Conservation (phyloP, 805 yeast species). For the Schwanniomyces sp. region DNA sequence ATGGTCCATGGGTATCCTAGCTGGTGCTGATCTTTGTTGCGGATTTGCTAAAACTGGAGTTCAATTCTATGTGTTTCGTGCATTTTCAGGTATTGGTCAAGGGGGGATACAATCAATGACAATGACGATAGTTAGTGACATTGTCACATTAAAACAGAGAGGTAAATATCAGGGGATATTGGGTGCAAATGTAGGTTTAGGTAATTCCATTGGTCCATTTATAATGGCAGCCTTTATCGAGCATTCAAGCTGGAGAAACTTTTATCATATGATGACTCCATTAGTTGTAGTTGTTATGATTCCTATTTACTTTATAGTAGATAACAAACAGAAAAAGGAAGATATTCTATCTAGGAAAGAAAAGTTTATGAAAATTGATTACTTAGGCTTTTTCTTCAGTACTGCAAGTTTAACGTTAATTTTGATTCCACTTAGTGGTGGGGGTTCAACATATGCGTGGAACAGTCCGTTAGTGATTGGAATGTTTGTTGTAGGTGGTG, state of each 20-base stretch:
- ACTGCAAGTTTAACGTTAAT: slow-evolving; percentile 50
- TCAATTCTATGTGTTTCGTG: slow-evolving; percentile 52
- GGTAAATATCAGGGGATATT: slow-evolving; percentile 59
- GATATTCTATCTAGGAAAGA: slow-evolving; percentile 29
- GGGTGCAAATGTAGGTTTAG: slow-evolving; percentile 51
- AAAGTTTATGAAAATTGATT: slow-evolving; percentile 50
- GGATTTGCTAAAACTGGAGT: slow-evolving; percentile 50
- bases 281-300: slow-evolving; percentile 30
- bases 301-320: slow-evolving; percentile 34
- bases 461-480: slow-evolving; percentile 35
- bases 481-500: slow-evolving; percentile 34
- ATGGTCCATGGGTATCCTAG: slow-evolving; percentile 36
- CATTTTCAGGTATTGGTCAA: slow-evolving; percentile 55
- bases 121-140: slow-evolving; percentile 55
- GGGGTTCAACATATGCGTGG: slow-evolving; percentile 63
- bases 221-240: slow-evolving; percentile 51
- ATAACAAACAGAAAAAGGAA: slow-evolving; percentile 27
- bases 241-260: slow-evolving; percentile 51
- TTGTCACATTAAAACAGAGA: slow-evolving; percentile 52
- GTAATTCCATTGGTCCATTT: slow-evolving; percentile 57
- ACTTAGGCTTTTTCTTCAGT: slow-evolving; percentile 45
- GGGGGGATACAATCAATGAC: slow-evolving; percentile 53
- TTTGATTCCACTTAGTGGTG: slow-evolving; percentile 59
- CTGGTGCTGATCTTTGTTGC: slow-evolving; percentile 48
- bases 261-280: slow-evolving; percentile 51